Evolutionary conservation across 352 stramenopile species (phyloP).

Genomic region (Pythium volutum): DNA sequence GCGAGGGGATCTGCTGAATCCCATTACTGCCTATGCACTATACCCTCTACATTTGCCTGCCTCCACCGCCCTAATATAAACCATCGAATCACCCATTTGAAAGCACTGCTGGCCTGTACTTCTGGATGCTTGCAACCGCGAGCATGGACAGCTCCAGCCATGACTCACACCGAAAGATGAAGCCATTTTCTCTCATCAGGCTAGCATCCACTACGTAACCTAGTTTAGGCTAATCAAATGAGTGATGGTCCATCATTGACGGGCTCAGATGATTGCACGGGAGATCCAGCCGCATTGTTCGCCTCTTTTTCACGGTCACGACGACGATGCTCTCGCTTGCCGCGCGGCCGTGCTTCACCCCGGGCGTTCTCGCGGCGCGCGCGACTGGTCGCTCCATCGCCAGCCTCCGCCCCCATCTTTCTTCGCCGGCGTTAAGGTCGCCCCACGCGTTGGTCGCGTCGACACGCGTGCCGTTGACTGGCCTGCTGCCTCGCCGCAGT

Average conservation of each 20-base stretch:
- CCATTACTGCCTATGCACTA: neutral
- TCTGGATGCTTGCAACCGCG: too few species aligned
- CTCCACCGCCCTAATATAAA: neutral
- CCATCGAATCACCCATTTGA: neutral
- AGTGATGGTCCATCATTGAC: neutral
- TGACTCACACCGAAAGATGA: too few species aligned
- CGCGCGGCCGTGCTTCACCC: neutral
- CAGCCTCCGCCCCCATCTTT: neutral
- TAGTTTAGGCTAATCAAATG: neutral
- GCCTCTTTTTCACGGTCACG: neutral
- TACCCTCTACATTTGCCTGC: neutral
- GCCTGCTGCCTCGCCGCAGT: neutral
- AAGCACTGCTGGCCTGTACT: too few species aligned
- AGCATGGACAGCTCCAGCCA: too few species aligned
- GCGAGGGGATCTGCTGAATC: neutral
- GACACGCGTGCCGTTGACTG: neutral
- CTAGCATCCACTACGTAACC: too few species aligned
- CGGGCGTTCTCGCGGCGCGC: neutral
- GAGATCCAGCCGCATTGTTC: neutral
- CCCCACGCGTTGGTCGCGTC: neutral
- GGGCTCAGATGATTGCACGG: neutral
- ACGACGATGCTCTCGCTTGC: conserved; percentile 6
- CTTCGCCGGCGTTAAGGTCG: neutral
- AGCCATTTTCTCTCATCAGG: neutral
- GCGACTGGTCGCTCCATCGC: conserved; percentile 1